Percentiles rank a stretch among this genome's conserved stretches.
These are phyloP conservation scores for Erythrobasidium hasegawianum DNA, from an alignment of 1,284 basidiomycete species.

Conservation along the genomic window DNA sequence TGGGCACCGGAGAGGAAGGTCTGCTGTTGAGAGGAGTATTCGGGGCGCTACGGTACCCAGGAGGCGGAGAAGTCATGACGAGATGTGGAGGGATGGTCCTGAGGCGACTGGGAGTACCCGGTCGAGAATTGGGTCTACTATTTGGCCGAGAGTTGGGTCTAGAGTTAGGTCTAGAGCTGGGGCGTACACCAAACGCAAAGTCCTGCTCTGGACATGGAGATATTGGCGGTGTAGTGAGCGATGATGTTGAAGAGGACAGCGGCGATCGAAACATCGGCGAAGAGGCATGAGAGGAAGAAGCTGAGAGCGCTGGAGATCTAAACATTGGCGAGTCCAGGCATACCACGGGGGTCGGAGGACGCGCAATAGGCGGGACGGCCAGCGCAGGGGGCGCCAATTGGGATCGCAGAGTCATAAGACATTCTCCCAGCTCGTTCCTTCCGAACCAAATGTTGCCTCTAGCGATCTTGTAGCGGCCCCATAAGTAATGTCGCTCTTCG, in stretches of 20 bases:
- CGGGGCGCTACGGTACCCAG: no score
- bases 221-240: neutral
- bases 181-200: no score
- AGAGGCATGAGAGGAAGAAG: neutral
- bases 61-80: no score
- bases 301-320: neutral
- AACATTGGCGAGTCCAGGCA: neutral
- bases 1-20: no score
- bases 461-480: constrained; percentile 7
- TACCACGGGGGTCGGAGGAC: neutral
- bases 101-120: no score
- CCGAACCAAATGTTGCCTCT: constrained; percentile 11
- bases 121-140: no score
- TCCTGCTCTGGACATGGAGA: neutral
- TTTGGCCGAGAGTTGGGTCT: no score
- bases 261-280: neutral
- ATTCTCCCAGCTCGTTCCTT: constrained; percentile 15
- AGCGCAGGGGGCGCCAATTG: neutral
- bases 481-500: constrained; percentile 14
- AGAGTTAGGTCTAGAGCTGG: no score
- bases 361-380: neutral
- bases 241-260: neutral
- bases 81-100: no score
- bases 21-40: no score
- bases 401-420: constrained; percentile 16